Conservation (phyloP, 345 rosid species). For the Heritiera fomes region DNA sequence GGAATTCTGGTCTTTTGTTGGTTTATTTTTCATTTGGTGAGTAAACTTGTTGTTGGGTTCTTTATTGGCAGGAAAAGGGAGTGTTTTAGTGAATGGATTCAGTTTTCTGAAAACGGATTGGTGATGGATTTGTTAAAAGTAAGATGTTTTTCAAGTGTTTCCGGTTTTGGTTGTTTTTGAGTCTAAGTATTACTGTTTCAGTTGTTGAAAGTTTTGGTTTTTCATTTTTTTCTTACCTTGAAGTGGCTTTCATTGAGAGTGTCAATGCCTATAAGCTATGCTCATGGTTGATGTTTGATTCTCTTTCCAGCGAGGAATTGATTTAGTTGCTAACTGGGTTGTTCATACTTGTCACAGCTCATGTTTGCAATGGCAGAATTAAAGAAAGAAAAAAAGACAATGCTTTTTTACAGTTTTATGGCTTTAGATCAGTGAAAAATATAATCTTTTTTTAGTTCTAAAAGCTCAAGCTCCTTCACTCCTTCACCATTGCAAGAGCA, state of each 20-base stretch:
- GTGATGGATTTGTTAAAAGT: conserved; percentile 24
- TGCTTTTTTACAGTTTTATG: background rate
- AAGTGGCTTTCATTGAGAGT: conserved; percentile 19
- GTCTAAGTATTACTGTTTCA: background rate
- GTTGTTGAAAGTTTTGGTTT: background rate
- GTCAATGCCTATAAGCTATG: background rate
- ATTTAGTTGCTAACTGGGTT: conserved; percentile 1
- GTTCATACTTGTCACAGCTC: background rate
- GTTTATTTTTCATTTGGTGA: background rate
- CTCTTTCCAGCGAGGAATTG: conserved; percentile 12
- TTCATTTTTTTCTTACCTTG: background rate
- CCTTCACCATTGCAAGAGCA: background rate
- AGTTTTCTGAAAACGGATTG: background rate
- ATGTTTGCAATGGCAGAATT: background rate
- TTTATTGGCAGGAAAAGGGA: background rate
- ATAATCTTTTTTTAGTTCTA: background rate
- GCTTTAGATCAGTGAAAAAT: conserved; percentile 6
- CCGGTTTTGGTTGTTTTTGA: background rate
- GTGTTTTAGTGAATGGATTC: conserved; percentile 16
- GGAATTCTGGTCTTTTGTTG: background rate
- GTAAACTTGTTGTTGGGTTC: background rate
- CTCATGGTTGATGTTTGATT: conserved; percentile 10
- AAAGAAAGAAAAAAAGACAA: background rate
- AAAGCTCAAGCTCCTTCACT: background rate
- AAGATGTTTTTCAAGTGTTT: conserved; percentile 5